Evolutionary conservation across 202 grass and related monocot genomes (phyloP).

Genomic region (Panicum virgatum): DNA sequence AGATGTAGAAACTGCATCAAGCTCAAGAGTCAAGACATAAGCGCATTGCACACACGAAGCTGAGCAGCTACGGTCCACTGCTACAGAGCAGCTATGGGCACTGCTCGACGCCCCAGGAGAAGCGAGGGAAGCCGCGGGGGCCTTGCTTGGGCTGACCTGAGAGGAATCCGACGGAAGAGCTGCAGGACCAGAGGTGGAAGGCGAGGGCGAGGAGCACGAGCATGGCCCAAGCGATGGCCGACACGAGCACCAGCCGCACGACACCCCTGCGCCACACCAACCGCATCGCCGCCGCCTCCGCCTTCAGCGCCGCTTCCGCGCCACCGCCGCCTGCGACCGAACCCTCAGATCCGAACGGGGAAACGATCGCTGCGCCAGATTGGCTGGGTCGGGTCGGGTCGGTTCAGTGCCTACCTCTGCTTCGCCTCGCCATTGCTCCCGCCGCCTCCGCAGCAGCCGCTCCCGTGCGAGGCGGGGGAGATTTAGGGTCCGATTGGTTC

Average conservation of each 20-base stretch:
- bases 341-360: background rate
- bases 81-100: background rate
- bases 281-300: conserved; percentile 52
- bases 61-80: too few species aligned
- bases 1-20: background rate
- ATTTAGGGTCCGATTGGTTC: too few species aligned
- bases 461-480: background rate
- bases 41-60: background rate
- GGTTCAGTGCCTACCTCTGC: conserved; percentile 22
- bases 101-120: background rate
- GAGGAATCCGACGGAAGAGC: conserved; percentile 63
- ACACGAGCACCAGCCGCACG: conserved; percentile 65
- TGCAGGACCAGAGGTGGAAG: conserved; percentile 93
- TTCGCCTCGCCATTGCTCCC: conserved; percentile 35
- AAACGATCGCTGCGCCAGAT: background rate
- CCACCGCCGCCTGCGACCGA: background rate
- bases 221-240: conserved; percentile 73
- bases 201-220: conserved; percentile 81
- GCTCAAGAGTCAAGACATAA: conserved; percentile 6
- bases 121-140: background rate
- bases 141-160: conserved; percentile 50
- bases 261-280: conserved; percentile 67
- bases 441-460: background rate
- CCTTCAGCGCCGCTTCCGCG: conserved; percentile 25
- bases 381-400: background rate